Evolutionary conservation across 805 yeast species (phyloP), one percentile per base, ranked within the genome.

Genomic region (Hanseniaspora vineae): DNA sequence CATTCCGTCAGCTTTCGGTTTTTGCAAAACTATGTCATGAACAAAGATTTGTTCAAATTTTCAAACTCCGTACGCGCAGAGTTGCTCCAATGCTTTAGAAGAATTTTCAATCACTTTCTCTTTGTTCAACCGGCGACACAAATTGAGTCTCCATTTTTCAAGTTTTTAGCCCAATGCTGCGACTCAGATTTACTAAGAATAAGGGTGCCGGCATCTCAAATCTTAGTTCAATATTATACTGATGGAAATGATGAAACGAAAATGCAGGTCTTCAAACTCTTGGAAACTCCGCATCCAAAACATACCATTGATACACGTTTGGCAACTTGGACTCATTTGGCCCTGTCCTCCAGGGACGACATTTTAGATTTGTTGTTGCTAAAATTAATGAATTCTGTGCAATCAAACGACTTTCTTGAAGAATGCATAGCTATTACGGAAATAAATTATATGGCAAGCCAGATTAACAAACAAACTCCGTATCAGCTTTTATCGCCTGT

Each of bases 401-500:
- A 81, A 4, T 83, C 82, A 15, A 56, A 68, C 2, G 80, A 80
- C 58, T 77, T 76, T 46, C 82, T 81, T 55, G 51, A 54, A 20
- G 79, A 78, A 51, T 75, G 80, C 0, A 77, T 85, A 54, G 67
- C 84, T 54, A 87, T 87, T 0, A 78, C 79, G 52, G 81, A 80
- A 48, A 65, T 90, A 3, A 65, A 76, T 19, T 65, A 71, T 33
- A 71, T 84, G 12, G 81, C 96, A 0, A 55, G 65, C 2, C 44
- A 29, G 15, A 67, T 76, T 1, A 75, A 76, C 53, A 63, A 69
- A 1, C 65, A 75, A 35, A 77, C 95, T 0, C 81, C 95, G 0
- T 88, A 90, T 76, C 85, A 83, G 58, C 64, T 90, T 13, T 66
- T 87, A 18, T 77, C 84, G 8, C 95, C 96, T 0, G 84, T 77